phyloP scores from a whole-genome alignment of 78 protist species.

The Cavenderia fasciculata region DNA sequence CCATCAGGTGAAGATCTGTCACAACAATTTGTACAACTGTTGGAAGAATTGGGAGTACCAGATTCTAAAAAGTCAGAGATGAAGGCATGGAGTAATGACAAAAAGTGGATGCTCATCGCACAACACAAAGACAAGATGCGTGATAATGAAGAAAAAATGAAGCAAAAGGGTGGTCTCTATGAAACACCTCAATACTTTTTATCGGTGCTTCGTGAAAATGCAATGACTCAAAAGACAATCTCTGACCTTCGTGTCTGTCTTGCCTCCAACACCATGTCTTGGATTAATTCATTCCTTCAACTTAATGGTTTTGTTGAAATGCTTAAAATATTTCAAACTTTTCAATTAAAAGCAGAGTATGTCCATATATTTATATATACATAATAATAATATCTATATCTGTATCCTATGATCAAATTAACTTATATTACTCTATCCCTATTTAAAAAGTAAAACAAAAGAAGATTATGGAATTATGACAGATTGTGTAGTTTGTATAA shows the following conservation, averaged over 20 bases:
- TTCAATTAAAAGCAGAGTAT: constrained; percentile 66
- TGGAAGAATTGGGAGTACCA: constrained; percentile 70
- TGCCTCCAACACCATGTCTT: constrained; percentile 40
- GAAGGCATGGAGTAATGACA: constrained; percentile 49
- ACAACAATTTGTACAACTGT: constrained; percentile 21
- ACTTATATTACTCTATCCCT: background rate
- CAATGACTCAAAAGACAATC: constrained; percentile 31
- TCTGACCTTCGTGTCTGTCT: constrained; percentile 55
- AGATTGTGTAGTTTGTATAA: constrained; percentile 65
- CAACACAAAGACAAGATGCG: constrained; percentile 65
- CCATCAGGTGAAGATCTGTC: constrained; percentile 25
- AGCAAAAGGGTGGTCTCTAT: constrained; percentile 67
- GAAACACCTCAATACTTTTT: constrained; percentile 69
- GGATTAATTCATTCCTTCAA: constrained; percentile 42
- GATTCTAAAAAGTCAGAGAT: constrained; percentile 48
- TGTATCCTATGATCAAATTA: background rate
- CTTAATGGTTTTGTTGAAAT: constrained; percentile 56
- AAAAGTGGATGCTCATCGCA: constrained; percentile 42
- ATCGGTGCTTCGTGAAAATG: constrained; percentile 51
- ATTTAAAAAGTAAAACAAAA: constrained; percentile 1
- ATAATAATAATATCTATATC: background rate
- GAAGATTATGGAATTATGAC: constrained; percentile 17
- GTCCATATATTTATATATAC: background rate
- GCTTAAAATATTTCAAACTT: constrained; percentile 57
- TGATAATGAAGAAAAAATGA: constrained; percentile 53